A percentile compares a stretch with the other conserved stretches of the same genome.
Conservation (phyloP, 768 basidiomycete genomes). For the Chalciporus sphaerocephalus region DNA sequence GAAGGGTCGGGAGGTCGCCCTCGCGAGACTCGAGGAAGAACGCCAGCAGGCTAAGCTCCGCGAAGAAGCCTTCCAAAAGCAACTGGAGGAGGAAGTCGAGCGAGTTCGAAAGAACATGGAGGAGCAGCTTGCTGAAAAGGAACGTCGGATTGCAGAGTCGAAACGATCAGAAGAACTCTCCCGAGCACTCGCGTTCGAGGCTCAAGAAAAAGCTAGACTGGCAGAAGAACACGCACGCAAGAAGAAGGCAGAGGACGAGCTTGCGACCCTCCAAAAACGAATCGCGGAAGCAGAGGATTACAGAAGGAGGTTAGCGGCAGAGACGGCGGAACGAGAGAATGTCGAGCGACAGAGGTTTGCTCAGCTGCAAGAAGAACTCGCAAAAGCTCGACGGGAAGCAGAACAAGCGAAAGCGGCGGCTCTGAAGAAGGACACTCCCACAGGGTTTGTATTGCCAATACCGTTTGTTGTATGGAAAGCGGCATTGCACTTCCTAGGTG, state of each 20-base stretch:
- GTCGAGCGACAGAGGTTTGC: slow-evolving; percentile 26
- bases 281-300: slow-evolving; percentile 27
- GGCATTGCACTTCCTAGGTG: slow-evolving; percentile 32
- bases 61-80: slow-evolving; percentile 23
- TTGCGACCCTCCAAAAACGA: slow-evolving; percentile 24
- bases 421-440: slow-evolving; percentile 27
- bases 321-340: slow-evolving; percentile 24
- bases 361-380: slow-evolving; percentile 31
- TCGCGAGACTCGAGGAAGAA: slow-evolving; percentile 25
- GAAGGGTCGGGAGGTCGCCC: slow-evolving; percentile 17
- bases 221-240: slow-evolving; percentile 31
- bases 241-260: slow-evolving; percentile 24
- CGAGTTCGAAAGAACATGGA: slow-evolving; percentile 23
- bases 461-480: slow-evolving; percentile 34
- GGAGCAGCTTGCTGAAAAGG: slow-evolving; percentile 18
- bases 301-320: slow-evolving; percentile 25
- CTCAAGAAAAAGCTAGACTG: slow-evolving; percentile 28
- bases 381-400: slow-evolving; percentile 25
- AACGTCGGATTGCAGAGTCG: slow-evolving; percentile 22
- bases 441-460: slow-evolving; percentile 29
- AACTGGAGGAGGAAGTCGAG: slow-evolving; percentile 27
- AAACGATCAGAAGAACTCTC: slow-evolving; percentile 30
- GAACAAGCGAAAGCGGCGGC: slow-evolving; percentile 19
- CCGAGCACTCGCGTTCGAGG: slow-evolving; percentile 20
- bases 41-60: slow-evolving; percentile 20